Evolutionary conservation across 2,329 filamentous ascomycete genomes (phyloP).

Genomic region (Lecanosticta acicola): DNA sequence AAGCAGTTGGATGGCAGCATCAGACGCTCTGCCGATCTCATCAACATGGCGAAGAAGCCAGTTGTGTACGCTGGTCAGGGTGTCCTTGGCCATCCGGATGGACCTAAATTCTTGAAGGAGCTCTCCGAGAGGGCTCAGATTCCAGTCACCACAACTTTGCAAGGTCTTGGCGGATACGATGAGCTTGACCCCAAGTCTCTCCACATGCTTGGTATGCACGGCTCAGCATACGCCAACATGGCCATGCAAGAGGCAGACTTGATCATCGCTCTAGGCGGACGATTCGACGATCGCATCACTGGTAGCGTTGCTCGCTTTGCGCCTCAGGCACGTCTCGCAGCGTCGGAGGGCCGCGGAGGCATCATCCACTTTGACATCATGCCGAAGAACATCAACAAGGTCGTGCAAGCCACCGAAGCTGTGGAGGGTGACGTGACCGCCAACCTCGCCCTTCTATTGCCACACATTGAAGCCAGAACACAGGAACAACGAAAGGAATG

Average conservation of each 20-base stretch:
- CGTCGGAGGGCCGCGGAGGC: slow-evolving; percentile 77
- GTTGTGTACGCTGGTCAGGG: slow-evolving; percentile 94
- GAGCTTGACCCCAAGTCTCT: slow-evolving; percentile 90
- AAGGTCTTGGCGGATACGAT: slow-evolving; percentile 86
- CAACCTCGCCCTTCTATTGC: slow-evolving; percentile 71
- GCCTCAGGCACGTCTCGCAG: slow-evolving; percentile 78
- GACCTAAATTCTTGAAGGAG: slow-evolving; percentile 71
- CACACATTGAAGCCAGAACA: slow-evolving; percentile 58
- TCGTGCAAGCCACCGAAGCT: slow-evolving; percentile 91
- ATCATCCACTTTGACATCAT: slow-evolving; percentile 98
- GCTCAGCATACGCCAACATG: slow-evolving; percentile 95
- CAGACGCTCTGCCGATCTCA: slow-evolving; percentile 67
- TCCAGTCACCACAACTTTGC: slow-evolving; percentile 91
- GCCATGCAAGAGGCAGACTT: slow-evolving; percentile 95
- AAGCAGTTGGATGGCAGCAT: slow-evolving; percentile 71
- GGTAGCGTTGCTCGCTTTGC: slow-evolving; percentile 77
- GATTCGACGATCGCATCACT: slow-evolving; percentile 96
- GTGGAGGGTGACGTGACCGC: slow-evolving; percentile 85
- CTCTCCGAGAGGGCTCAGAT: slow-evolving; percentile 87
- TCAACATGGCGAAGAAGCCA: slow-evolving; percentile 89
- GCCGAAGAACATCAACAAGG: slow-evolving; percentile 99
- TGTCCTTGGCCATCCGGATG: slow-evolving; percentile 72
- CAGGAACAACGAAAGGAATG: slow-evolving; percentile 69
- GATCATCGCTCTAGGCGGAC: slow-evolving; percentile 86
- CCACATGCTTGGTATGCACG: slow-evolving; percentile 99